These are phyloP conservation scores for Waltergamsia citrina DNA, from an alignment of 2,329 filamentous ascomycete genomes.

Conservation along the genomic window DNA sequence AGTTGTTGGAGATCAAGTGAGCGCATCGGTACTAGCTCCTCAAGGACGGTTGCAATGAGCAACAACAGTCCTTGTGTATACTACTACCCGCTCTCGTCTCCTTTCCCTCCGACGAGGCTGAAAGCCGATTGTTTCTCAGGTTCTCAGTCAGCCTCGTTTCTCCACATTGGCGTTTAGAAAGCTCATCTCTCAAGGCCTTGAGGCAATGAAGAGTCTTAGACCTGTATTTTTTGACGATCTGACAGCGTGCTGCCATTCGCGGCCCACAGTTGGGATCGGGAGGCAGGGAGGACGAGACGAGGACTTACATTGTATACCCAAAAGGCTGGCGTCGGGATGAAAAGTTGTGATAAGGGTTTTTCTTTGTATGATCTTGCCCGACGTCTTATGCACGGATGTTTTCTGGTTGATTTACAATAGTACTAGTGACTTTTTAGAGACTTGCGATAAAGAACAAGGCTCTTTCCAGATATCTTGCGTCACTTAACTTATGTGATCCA, in stretches of 20 bases:
- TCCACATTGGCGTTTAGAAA: not conserved
- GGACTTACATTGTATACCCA: conserved; percentile 36
- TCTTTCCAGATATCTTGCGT: too few species aligned
- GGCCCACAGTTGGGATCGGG: too few species aligned
- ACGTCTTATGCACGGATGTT: not conserved
- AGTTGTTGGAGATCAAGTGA: conserved; percentile 77
- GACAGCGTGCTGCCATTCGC: too few species aligned
- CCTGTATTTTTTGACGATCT: not conserved
- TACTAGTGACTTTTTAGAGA: too few species aligned
- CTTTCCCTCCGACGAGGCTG: not conserved
- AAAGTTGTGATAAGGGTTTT: conserved; percentile 4
- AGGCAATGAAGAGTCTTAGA: conserved; percentile 5
- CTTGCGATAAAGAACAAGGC: too few species aligned
- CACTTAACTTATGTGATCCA: too few species aligned
- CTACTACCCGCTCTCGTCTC: not conserved
- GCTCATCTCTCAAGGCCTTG: not conserved
- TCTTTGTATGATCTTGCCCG: conserved; percentile 1
- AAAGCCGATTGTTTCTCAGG: too few species aligned
- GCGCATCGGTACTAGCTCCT: conserved; percentile 7
- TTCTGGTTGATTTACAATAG: too few species aligned
- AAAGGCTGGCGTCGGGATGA: conserved; percentile 24
- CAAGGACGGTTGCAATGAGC: not conserved
- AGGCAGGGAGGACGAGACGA: conserved; percentile 38
- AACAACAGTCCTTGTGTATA: too few species aligned
- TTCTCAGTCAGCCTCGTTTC: conserved; percentile 1